Evolutionary conservation across 192 early-diverging fungal genomes (phyloP).

Genomic region (Dissophora globulifera): DNA sequence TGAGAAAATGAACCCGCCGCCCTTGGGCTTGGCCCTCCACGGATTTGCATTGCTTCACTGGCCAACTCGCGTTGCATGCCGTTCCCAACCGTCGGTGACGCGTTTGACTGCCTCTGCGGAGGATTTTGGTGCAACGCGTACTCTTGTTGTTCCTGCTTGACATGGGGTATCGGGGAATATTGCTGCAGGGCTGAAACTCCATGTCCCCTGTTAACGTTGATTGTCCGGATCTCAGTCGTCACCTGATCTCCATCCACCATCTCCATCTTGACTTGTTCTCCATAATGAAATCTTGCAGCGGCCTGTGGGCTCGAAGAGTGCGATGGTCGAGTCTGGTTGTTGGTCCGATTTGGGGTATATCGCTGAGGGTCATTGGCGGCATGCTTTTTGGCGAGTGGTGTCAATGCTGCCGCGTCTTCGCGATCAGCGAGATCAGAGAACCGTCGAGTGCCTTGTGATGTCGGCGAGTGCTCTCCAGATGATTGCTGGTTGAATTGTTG

Average conservation of each 20-base stretch:
- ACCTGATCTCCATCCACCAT: conserved; percentile 35
- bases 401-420: too few species aligned
- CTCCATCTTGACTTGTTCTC: conserved; percentile 42
- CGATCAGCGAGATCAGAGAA: too few species aligned
- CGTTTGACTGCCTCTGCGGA: neutral
- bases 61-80: too few species aligned
- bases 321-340: too few species aligned
- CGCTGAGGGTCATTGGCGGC: too few species aligned
- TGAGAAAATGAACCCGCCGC: neutral
- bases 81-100: conserved; percentile 3
- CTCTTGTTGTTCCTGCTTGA: conserved; percentile 10
- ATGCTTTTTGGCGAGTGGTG: too few species aligned
- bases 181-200: conserved; percentile 2
- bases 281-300: conserved; percentile 10
- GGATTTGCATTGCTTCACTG: too few species aligned
- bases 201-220: conserved; percentile 4
- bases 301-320: neutral
- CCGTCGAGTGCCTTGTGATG: too few species aligned
- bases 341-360: too few species aligned
- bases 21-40: too few species aligned
- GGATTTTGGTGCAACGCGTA: neutral
- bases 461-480: neutral
- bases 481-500: neutral
- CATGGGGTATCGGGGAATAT: conserved; percentile 3
- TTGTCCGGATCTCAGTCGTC: conserved; percentile 18